Base-by-base conservation (phyloP, 2,329 filamentous ascomycete species). In the Eutypella sp. region DNA sequence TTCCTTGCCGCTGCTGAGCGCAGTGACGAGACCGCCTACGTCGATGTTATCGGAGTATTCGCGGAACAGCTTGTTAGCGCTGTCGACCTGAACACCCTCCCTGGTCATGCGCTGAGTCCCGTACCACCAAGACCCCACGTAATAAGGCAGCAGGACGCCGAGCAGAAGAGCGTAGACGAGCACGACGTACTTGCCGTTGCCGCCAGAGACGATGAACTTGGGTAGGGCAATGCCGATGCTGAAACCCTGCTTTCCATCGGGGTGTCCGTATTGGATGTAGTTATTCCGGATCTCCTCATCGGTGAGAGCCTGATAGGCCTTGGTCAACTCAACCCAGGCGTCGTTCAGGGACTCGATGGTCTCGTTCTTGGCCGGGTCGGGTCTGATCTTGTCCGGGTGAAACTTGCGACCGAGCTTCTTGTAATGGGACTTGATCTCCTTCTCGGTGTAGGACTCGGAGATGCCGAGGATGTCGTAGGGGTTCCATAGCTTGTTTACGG, bases 61-160 rank as follows among this genome's bases (percentile, higher is more conserved):
- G 57, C 84, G 85, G 78, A 99, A 97, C 47, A 99, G 79, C 55
- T 89, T 91, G 67, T 95, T 95, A 57, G 95, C 91, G 67, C 88
- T 96, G 63, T 93, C 89, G 64, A 96, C 85, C 45, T 96, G 76
- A 22, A 97, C 87, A 57, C 89, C 89, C 68, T 99, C 95, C 71
- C 92, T 95, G 31, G 93, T 97, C 68, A 88, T 82, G 58, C 85
- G 82, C 67, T 96, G 92, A 27, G 89, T 95, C 49, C 95, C 93
- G 64, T 99, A 99, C 93, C 93, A 99, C 93, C 93, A 99, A 48
- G 87, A 90, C 40, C 93, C 93, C 46, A 99, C 92, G 40, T 93
- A 75, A 66, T 95, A 99, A 3, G 93, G 93, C 43, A 99, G 75
- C 49, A 96, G 73, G 50, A 97, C 88, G 45, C 92, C 93, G 42